Conservation (phyloP, 805 yeast species). For the Saturnispora ahearnii region DNA sequence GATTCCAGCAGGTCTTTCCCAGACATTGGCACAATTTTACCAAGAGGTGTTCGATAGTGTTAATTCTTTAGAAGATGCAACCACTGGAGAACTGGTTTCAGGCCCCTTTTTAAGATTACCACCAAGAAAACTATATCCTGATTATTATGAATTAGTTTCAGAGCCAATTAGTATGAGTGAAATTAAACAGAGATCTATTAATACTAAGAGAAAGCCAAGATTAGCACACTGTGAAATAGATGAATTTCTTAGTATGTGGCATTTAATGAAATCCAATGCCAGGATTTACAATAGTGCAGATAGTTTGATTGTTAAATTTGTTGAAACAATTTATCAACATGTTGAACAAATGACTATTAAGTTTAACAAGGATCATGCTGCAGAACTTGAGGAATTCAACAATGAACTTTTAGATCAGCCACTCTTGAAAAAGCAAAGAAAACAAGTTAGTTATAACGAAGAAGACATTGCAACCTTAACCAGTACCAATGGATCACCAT, state of each 20-base stretch:
- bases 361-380: neutral
- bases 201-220: slow-evolving; percentile 33
- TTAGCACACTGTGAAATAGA: slow-evolving; percentile 17
- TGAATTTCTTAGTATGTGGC: slow-evolving; percentile 36
- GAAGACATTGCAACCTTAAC: neutral
- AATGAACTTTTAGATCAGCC: neutral
- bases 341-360: neutral
- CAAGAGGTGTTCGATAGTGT: slow-evolving; percentile 7
- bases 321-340: slow-evolving; percentile 19
- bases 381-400: neutral
- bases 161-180: slow-evolving; percentile 54
- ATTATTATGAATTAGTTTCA: slow-evolving; percentile 61
- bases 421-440: neutral
- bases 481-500: no score
- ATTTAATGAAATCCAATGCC: slow-evolving; percentile 48
- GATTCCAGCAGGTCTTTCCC: neutral
- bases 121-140: slow-evolving; percentile 59
- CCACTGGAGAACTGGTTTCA: slow-evolving; percentile 24
- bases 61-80: slow-evolving; percentile 11
- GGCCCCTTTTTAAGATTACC: slow-evolving; percentile 58
- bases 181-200: slow-evolving; percentile 38
- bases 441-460: neutral
- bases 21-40: slow-evolving; percentile 8
- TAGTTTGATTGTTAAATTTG: slow-evolving; percentile 56
- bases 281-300: slow-evolving; percentile 59